Evolutionary conservation across 2,329 filamentous ascomycete species (phyloP), one percentile per base, ranked within the genome.

Genomic region (Apiospora koreana): DNA sequence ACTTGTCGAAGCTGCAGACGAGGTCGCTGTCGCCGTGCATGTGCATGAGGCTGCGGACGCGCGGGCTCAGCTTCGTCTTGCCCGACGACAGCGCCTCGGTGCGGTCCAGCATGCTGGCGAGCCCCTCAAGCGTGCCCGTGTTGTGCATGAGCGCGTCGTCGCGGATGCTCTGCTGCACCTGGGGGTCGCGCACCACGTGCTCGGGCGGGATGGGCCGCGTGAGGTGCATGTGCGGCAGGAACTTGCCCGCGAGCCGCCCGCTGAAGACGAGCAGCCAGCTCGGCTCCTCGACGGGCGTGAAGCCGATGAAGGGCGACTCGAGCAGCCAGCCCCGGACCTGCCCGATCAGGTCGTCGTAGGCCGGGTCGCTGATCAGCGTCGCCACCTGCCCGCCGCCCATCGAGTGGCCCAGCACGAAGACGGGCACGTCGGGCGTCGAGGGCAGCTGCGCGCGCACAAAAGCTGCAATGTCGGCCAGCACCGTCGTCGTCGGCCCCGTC

Each of bases 321-420:
- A 93, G 85, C 45, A 97, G 78, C 84, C 92, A 94, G 28, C 94
- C 94, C 64, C 90, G 86, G 65, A 97, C 87, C 70, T 86, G 83
- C 45, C 82, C 79, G 54, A 89, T 85, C 16, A 93, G 79, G 21
- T 88, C 86, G 58, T 82, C 81, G 78, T 89, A 86, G 69, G 80
- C 71, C 0, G 84, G 79, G 69, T 86, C 83, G 69, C 83, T 86
- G 31, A 86, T 86, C 28, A 92, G 79, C 58, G 88, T 90, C 10
- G 97, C 83, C 7, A 91, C 88, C 81, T 97, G 88, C 31, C 90
- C 93, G 71, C 95, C 95, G 74, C 95, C 95, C 94, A 97, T 97
- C 28, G 92, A 94, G 81, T 97, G 94, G 68, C 95, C 95, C 84
- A 96, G 90, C 25, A 98, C 86, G 81, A 97, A 98, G 21, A 97